Percentiles rank a stretch among this genome's conserved stretches.
Evolutionary conservation across 176 grass and related monocot genomes (phyloP).

Genomic region (Bothriochloa decipiens): DNA sequence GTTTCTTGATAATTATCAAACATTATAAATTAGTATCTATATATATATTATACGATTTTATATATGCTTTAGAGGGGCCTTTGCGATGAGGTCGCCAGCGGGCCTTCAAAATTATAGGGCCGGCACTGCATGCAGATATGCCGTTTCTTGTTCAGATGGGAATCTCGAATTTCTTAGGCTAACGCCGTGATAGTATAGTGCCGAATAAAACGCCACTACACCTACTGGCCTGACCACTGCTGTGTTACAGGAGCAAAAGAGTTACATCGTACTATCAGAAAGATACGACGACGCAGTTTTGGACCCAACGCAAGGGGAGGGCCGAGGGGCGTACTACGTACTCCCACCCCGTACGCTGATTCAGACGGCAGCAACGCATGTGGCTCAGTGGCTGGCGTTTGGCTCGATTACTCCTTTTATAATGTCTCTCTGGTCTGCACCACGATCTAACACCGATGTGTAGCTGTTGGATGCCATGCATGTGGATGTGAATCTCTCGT

Average conservation of each 20-base stretch:
- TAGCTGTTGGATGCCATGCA: no score
- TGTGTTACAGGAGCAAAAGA: not conserved
- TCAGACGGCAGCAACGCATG: not conserved
- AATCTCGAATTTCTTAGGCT: constrained; percentile 27
- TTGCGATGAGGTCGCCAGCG: no score
- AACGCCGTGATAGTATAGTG: no score
- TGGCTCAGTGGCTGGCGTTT: not conserved
- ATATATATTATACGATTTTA: no score
- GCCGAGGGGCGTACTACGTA: no score
- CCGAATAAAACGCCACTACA: not conserved
- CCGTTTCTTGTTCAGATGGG: not conserved
- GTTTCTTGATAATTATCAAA: no score
- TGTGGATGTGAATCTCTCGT: no score
- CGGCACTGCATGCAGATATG: constrained; percentile 39
- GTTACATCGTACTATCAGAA: constrained; percentile 44
- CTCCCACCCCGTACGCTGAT: no score
- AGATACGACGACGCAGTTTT: constrained; percentile 11
- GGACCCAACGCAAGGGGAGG: not conserved
- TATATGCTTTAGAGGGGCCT: no score
- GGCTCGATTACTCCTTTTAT: not conserved
- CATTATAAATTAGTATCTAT: no score
- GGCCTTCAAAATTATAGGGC: no score
- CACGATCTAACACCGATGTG: not conserved
- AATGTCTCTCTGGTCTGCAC: not conserved
- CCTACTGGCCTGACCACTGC: not conserved